Percentiles rank a stretch among this genome's conserved stretches.
phyloP scores from a whole-genome alignment of 2,329 filamentous ascomycete species.

The Fusarium sp. region DNA sequence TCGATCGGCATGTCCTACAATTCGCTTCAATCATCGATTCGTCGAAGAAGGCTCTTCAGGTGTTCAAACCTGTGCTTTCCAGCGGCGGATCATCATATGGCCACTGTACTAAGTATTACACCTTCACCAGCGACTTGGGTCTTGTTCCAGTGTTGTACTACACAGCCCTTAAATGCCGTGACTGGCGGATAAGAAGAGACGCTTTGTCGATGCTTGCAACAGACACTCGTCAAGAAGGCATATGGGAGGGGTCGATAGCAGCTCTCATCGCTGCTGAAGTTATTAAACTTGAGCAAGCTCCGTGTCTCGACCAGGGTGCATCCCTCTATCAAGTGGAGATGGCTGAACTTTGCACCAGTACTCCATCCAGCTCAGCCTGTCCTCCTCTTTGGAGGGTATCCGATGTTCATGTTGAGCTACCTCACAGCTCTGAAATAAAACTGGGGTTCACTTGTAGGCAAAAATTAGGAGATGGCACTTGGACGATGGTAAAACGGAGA shows the following conservation, averaged over 20 bases:
- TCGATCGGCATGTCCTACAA: neutral
- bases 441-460: neutral
- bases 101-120: neutral
- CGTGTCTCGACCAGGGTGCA: neutral
- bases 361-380: neutral
- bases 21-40: neutral
- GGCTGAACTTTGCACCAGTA: neutral
- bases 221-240: slow-evolving; percentile 7
- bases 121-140: slow-evolving; percentile 2
- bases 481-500: neutral
- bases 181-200: neutral
- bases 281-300: slow-evolving; percentile 2
- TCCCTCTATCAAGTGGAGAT: neutral
- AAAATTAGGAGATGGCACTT: neutral
- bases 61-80: neutral
- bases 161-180: slow-evolving; percentile 7
- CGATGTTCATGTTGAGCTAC: neutral
- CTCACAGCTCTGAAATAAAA: neutral
- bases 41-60: neutral
- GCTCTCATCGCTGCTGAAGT: slow-evolving; percentile 6
- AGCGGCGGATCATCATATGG: neutral
- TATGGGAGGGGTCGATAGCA: slow-evolving; percentile 8
- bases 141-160: slow-evolving; percentile 7
- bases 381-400: neutral
- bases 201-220: neutral